These are phyloP conservation scores for Tephrocybe sp. DNA, from an alignment of 768 basidiomycete species.

Conservation along the genomic window DNA sequence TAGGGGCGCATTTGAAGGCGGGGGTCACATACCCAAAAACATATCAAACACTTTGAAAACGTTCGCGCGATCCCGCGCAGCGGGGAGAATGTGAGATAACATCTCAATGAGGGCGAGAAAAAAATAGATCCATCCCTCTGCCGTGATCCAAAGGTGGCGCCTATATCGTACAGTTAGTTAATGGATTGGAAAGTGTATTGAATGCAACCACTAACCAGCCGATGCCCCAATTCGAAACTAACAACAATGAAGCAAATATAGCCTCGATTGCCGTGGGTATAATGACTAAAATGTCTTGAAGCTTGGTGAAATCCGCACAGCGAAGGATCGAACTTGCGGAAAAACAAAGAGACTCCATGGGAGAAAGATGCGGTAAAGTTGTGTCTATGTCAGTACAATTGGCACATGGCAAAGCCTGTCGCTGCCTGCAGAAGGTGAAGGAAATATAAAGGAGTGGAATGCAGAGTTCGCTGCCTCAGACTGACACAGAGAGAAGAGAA, in stretches of 20 bases:
- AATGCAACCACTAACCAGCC: conserved; percentile 40
- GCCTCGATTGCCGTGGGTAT: conserved; percentile 65
- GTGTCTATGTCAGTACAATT: conserved; percentile 8
- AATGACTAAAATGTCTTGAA: conserved; percentile 49
- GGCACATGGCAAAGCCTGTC: conserved; percentile 9
- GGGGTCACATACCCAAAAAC: conserved; percentile 52
- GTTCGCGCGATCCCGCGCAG: conserved; percentile 40
- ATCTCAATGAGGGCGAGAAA: conserved; percentile 58
- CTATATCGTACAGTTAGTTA: conserved; percentile 25
- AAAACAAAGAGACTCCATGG: conserved; percentile 61
- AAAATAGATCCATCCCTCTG: conserved; percentile 63
- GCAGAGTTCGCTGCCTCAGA: conserved; percentile 44
- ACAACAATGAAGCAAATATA: conserved; percentile 52
- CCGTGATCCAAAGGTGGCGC: conserved; percentile 54
- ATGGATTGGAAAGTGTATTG: not conserved
- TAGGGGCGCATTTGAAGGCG: not conserved
- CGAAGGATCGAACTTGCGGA: conserved; percentile 71
- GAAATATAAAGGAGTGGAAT: conserved; percentile 39
- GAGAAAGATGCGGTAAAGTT: conserved; percentile 13
- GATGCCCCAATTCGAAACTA: conserved; percentile 45
- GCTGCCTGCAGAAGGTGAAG: not conserved
- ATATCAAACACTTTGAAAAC: conserved; percentile 56
- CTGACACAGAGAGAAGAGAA: conserved; percentile 22
- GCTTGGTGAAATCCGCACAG: conserved; percentile 49
- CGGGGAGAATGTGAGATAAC: conserved; percentile 52